phyloP scores from a whole-genome alignment of 257 asterid species.

The Solanum rostratum region DNA sequence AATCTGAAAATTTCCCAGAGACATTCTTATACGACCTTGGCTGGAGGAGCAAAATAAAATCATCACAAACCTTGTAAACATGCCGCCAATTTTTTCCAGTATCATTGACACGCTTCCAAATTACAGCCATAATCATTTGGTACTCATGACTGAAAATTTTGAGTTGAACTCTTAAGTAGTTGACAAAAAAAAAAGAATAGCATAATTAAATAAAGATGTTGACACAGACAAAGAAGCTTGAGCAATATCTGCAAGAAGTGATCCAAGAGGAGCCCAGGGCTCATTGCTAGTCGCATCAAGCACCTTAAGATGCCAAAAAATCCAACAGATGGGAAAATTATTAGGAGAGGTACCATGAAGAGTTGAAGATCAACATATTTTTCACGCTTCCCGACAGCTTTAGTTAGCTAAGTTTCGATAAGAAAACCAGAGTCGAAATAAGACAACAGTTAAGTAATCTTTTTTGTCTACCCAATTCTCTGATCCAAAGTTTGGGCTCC shows the following conservation, averaged over 20 bases:
- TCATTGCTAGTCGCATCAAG: slow-evolving; percentile 98
- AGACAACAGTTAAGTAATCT: background rate
- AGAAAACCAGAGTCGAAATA: background rate
- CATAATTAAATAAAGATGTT: background rate
- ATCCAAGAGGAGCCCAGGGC: slow-evolving; percentile 98
- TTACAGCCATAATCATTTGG: slow-evolving; percentile 85
- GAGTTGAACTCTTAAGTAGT: slow-evolving; percentile 3
- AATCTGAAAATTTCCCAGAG: background rate
- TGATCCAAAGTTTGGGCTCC: background rate
- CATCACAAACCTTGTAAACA: slow-evolving; percentile 73
- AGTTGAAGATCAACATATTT: background rate
- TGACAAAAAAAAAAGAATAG: slow-evolving; percentile 3
- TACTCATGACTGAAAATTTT: slow-evolving; percentile 62
- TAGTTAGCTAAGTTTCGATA: background rate
- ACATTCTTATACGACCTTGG: background rate
- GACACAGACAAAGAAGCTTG: slow-evolving; percentile 37
- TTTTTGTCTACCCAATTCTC: background rate
- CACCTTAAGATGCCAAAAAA: slow-evolving; percentile 36
- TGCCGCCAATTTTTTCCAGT: slow-evolving; percentile 97
- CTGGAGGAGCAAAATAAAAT: background rate
- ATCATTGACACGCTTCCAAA: slow-evolving; percentile 96
- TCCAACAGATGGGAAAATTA: background rate
- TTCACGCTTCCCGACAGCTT: background rate
- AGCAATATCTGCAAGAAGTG: slow-evolving; percentile 88
- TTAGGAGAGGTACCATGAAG: background rate